phyloP scores from a whole-genome alignment of 768 basidiomycete genomes.

The Lentinula raphanica region DNA sequence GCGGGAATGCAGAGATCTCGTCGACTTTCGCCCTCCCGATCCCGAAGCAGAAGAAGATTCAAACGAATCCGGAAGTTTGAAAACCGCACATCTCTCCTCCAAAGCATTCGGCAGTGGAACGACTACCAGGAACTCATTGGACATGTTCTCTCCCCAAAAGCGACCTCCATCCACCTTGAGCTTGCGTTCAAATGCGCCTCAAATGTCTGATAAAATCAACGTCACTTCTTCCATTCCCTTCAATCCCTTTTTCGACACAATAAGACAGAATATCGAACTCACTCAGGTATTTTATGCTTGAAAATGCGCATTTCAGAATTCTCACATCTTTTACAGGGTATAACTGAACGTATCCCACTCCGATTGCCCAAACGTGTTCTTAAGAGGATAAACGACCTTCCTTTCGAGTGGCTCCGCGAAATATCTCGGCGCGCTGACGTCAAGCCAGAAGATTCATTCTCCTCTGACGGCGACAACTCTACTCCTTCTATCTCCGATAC shows the following conservation, averaged over 20 bases:
- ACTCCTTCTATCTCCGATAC: conserved; percentile 17
- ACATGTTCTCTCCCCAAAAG: not conserved
- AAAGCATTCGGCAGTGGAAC: conserved; percentile 56
- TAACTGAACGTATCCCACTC: conserved; percentile 81
- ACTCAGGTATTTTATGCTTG: conserved; percentile 33
- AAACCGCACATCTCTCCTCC: conserved; percentile 43
- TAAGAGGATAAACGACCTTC: conserved; percentile 65
- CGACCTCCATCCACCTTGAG: conserved; percentile 9
- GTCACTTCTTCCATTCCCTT: conserved; percentile 28
- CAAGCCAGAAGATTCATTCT: conserved; percentile 20
- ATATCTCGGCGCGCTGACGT: conserved; percentile 53
- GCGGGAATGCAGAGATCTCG: conserved; percentile 44
- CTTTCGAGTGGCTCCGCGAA: conserved; percentile 72
- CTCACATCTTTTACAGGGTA: conserved; percentile 31
- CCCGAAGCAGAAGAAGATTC: conserved; percentile 49
- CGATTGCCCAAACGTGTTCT: conserved; percentile 44
- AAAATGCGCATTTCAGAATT: not conserved
- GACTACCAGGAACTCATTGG: conserved; percentile 24
- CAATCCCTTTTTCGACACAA: conserved; percentile 95
- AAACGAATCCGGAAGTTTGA: not conserved
- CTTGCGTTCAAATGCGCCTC: not conserved
- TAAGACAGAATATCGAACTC: conserved; percentile 84
- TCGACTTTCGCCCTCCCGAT: conserved; percentile 44
- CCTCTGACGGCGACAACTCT: conserved; percentile 22
- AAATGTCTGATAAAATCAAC: conserved; percentile 11